Percentiles rank a stretch among this genome's conserved stretches.
These are phyloP conservation scores for Macrophomina phaseolina DNA, from an alignment of 2,329 filamentous ascomycete species.

Conservation along the genomic window DNA sequence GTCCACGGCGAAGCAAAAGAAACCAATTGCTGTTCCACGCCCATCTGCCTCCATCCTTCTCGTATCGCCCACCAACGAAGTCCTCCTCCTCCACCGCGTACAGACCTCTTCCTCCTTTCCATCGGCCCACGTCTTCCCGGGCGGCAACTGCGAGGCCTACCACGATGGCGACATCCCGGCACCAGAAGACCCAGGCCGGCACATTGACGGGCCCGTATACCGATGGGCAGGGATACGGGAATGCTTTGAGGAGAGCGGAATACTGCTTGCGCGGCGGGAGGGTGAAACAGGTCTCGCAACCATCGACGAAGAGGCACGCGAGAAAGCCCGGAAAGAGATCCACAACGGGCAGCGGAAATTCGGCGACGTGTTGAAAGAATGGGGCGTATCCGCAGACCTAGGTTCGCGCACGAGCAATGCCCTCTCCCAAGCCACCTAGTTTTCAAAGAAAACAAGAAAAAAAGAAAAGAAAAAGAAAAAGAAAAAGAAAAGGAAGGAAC, in stretches of 20 bases:
- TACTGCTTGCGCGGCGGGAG: conserved; percentile 70
- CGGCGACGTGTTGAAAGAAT: conserved; percentile 63
- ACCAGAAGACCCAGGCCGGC: conserved; percentile 53
- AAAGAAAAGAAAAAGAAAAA: no score
- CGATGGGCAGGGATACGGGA: conserved; percentile 85
- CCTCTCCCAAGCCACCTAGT: no score
- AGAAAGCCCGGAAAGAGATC: conserved; percentile 70
- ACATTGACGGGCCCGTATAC: conserved; percentile 75
- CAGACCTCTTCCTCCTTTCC: conserved; percentile 83
- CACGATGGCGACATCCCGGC: conserved; percentile 72
- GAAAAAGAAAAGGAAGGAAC: no score
- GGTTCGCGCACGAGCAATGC: conserved; percentile 49
- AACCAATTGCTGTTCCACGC: conserved; percentile 3
- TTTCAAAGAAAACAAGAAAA: no score
- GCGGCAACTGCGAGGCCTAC: conserved; percentile 77
- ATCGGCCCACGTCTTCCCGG: conserved; percentile 93
- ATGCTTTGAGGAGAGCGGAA: conserved; percentile 94
- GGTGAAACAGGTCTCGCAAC: conserved; percentile 43
- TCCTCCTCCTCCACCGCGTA: conserved; percentile 86
- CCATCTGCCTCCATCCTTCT: conserved; percentile 70
- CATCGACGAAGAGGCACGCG: conserved; percentile 64
- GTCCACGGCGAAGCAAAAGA: neutral
- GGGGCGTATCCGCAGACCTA: conserved; percentile 68
- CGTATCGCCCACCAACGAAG: conserved; percentile 83
- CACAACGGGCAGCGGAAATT: conserved; percentile 72